Conservation (phyloP, 495 filamentous ascomycete species). For the Hypomontagnella monticulosa region DNA sequence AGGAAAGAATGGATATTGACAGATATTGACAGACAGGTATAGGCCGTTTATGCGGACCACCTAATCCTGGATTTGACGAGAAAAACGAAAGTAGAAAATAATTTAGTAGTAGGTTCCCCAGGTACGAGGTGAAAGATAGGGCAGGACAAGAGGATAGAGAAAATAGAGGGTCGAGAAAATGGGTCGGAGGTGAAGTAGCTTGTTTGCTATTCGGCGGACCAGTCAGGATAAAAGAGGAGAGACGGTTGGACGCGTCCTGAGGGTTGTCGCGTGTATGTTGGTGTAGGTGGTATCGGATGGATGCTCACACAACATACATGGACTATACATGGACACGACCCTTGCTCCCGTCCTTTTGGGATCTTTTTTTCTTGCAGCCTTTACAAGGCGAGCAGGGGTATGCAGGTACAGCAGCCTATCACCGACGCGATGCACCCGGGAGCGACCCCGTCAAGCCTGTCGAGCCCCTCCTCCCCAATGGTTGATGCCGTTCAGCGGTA, state of each 20-base stretch:
- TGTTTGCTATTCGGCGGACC: conserved; percentile 41
- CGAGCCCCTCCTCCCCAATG: conserved; percentile 29
- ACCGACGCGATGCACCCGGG: conserved; percentile 29
- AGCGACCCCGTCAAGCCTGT: conserved; percentile 13
- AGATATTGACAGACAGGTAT: conserved; percentile 10
- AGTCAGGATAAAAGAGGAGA: conserved; percentile 40
- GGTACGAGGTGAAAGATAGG: conserved; percentile 32
- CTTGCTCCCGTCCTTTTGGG: conserved; percentile 36
- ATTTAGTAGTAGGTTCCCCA: conserved; percentile 29
- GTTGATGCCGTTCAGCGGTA: conserved; percentile 27
- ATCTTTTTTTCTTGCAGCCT: conserved; percentile 27
- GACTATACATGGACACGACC: conserved; percentile 6
- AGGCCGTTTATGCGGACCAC: conserved; percentile 25
- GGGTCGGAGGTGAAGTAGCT: conserved; percentile 19
- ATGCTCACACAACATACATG: conserved; percentile 26
- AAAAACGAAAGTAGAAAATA: conserved; percentile 9
- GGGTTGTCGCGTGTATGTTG: conserved; percentile 33
- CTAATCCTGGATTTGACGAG: conserved; percentile 10
- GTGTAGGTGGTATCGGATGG: conserved; percentile 33
- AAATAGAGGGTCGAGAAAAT: conserved; percentile 32
- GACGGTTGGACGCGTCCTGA: conserved; percentile 38
- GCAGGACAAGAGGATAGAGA: conserved; percentile 32
- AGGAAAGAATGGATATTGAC: conserved; percentile 19
- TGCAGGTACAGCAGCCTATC: conserved; percentile 37
- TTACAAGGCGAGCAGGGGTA: conserved; percentile 25